These are phyloP conservation scores for Brettanomyces naardenensis DNA, from an alignment of 805 yeast species.

Conservation along the genomic window DNA sequence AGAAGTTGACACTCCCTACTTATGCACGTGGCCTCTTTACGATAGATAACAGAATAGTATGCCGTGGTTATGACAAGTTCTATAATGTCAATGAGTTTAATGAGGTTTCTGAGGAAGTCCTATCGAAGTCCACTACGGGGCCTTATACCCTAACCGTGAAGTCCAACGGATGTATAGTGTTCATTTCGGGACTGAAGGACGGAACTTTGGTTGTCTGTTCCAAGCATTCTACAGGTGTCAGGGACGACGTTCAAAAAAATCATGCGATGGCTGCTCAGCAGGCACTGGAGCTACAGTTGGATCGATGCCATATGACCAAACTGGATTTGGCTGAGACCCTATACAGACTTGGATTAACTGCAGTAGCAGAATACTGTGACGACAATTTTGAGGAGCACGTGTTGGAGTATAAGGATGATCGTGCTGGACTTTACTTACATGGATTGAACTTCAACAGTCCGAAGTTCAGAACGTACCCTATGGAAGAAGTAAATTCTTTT, in stretches of 20 bases:
- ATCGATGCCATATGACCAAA: constrained; percentile 28
- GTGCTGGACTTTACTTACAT: constrained; percentile 81
- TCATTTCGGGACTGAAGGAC: constrained; percentile 67
- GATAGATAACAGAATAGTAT: constrained; percentile 38
- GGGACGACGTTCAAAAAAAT: constrained; percentile 41
- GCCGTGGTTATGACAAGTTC: constrained; percentile 92
- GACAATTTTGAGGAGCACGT: constrained; percentile 93
- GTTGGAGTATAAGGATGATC: constrained; percentile 55
- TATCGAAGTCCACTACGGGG: constrained; percentile 48
- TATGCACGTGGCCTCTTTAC: constrained; percentile 83
- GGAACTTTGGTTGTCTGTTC: constrained; percentile 84
- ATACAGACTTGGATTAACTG: constrained; percentile 53
- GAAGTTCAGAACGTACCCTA: constrained; percentile 55
- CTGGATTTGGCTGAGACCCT: constrained; percentile 50
- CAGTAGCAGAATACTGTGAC: constrained; percentile 89
- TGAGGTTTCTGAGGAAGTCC: constrained; percentile 39
- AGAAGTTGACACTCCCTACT: constrained; percentile 50
- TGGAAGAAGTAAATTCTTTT: constrained; percentile 51
- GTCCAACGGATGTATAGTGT: constrained; percentile 90
- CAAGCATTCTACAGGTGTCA: constrained; percentile 74
- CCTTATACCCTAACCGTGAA: constrained; percentile 79
- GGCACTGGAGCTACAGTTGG: constrained; percentile 49
- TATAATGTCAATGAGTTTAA: constrained; percentile 69
- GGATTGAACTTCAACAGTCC: constrained; percentile 73
- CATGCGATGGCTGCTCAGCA: constrained; percentile 72